These are phyloP conservation scores for Claviceps spartinae DNA, from an alignment of 2,329 filamentous ascomycete species.

Conservation along the genomic window DNA sequence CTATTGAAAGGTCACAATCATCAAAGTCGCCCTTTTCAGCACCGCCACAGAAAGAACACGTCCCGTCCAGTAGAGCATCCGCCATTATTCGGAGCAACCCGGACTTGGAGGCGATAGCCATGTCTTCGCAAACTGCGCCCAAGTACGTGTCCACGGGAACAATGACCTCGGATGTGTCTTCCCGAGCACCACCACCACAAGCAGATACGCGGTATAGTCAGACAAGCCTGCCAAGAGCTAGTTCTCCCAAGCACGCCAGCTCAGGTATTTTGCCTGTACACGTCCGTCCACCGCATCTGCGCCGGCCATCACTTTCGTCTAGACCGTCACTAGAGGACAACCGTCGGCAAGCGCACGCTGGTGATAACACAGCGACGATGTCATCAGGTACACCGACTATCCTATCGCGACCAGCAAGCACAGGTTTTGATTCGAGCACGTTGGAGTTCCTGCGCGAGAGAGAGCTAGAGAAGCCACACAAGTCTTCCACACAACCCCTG, in stretches of 20 bases:
- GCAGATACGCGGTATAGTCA: constrained; percentile 10
- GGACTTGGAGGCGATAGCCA: constrained; percentile 45
- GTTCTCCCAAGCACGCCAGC: not conserved
- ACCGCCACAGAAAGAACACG: constrained; percentile 22
- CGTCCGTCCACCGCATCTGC: constrained; percentile 13
- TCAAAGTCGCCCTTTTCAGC: constrained; percentile 26
- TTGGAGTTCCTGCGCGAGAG: constrained; percentile 70
- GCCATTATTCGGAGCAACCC: constrained; percentile 50
- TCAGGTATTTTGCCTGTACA: constrained; percentile 8
- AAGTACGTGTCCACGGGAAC: constrained; percentile 52
- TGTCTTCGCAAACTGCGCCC: constrained; percentile 30
- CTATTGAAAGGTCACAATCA: constrained; percentile 18
- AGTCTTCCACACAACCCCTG: constrained; percentile 6
- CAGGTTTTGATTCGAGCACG: constrained; percentile 64
- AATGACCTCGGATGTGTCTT: constrained; percentile 54
- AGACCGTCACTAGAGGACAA: constrained; percentile 11
- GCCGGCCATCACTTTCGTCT: constrained; percentile 10
- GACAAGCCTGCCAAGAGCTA: constrained; percentile 2
- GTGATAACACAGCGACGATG: constrained; percentile 9
- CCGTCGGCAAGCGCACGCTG: constrained; percentile 9
- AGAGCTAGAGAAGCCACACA: constrained; percentile 38
- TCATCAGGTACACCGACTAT: constrained; percentile 17
- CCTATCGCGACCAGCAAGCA: constrained; percentile 63
- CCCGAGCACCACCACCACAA: constrained; percentile 25
- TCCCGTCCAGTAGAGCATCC: constrained; percentile 44